Evolutionary conservation across 768 basidiomycete genomes (phyloP), one percentile per base, ranked within the genome.

Genomic region (Mrakia hoshinonis): DNA sequence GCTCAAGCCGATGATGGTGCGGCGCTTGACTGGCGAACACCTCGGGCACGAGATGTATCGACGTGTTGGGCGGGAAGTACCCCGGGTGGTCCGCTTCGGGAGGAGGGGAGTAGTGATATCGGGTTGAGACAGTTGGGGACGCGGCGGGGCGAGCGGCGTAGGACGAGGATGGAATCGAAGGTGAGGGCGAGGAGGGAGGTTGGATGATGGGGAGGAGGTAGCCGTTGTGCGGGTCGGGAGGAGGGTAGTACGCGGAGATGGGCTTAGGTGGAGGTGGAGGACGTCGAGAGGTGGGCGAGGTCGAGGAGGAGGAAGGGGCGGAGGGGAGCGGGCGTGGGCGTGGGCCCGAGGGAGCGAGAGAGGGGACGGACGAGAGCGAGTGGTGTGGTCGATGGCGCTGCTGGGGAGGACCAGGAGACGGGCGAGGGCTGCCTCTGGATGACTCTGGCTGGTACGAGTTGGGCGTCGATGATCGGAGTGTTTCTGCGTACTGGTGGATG

Each of bases 31-130:
- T 29, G 4, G 54, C 26, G 26, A 55, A 55, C 12, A 31, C 26
- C 18, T 55, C 15, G 26, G n/a, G 26, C 13, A 31, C 29, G 54
- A 15, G 54, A 4, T 26, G 26, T 18, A 26, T 18, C 13, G 18
- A 6, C 12, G 26, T 2, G 29, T 55, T 31, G 34, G 58, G 58
- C 12, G 58, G 58, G 36, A 38, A 61, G 31, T 20, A 61, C 6
- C 58, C 34, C 22, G 58, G 22, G 2, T 20, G 10, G 36, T 61
- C 34, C 1, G 58, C 31, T 61, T 61, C 58, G 31, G 58, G 31
- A n/a, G 34, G 58, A 20, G 58, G 58, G 2, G 31, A 31, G 58
- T 61, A 61, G 58, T 61, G 58, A 36, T 36, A 61, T 29, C 58
- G 31, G 4, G 9, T 20, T 18, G 18, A n/a, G 58, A 20, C 15